These are phyloP conservation scores for Gleditsia sinensis DNA, from an alignment of 306 rosid species.

Conservation along the genomic window DNA sequence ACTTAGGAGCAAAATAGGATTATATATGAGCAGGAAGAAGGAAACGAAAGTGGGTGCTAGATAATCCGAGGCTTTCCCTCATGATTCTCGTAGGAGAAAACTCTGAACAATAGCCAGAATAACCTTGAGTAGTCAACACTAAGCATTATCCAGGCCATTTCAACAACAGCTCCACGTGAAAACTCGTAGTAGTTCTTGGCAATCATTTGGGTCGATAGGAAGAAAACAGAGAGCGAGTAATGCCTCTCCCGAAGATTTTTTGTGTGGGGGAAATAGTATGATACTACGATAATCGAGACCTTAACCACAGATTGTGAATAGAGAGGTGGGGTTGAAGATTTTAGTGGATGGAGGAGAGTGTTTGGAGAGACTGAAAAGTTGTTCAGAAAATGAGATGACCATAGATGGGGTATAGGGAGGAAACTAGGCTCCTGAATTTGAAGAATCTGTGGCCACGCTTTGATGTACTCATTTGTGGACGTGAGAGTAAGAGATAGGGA, in stretches of 20 bases:
- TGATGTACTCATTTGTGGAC: conserved; percentile 59
- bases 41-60: conserved; percentile 45
- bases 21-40: background rate
- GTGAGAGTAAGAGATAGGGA: background rate
- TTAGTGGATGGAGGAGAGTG: conserved; percentile 43
- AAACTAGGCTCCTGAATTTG: conserved; percentile 49
- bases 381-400: conserved; percentile 38
- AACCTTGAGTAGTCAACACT: conserved; percentile 69
- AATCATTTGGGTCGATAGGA: conserved; percentile 47
- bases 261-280: conserved; percentile 20
- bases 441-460: conserved; percentile 64
- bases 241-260: background rate
- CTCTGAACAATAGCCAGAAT: conserved; percentile 63
- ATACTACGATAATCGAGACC: no score
- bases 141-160: conserved; percentile 59
- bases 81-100: conserved; percentile 69
- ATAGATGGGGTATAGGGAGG: conserved; percentile 19
- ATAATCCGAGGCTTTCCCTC: conserved; percentile 87
- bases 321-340: conserved; percentile 29
- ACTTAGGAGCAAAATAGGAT: background rate
- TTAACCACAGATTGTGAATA: no score
- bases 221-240: conserved; percentile 29
- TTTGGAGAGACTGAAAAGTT: conserved; percentile 21
- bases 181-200: conserved; percentile 39
- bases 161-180: conserved; percentile 55